phyloP scores from a whole-genome alignment of 1,284 basidiomycete genomes.

The Testicularia cyperi region DNA sequence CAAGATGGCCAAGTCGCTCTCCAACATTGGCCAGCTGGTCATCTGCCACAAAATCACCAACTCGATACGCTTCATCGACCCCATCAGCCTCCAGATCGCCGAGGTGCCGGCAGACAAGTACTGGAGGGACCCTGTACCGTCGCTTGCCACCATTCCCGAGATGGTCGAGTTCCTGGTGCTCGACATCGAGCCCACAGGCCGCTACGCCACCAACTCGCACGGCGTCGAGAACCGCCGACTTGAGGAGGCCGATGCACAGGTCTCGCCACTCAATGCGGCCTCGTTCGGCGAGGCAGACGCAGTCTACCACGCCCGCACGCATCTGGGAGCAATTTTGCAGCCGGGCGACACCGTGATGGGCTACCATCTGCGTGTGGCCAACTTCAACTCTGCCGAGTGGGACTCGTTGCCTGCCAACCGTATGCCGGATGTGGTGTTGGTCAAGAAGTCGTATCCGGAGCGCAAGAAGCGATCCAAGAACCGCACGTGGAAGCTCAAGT shows the following conservation, averaged over 20 bases:
- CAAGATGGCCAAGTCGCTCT: slow-evolving; percentile 76
- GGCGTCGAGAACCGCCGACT: slow-evolving; percentile 38
- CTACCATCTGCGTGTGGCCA: slow-evolving; percentile 82
- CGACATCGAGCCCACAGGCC: slow-evolving; percentile 74
- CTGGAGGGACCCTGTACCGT: slow-evolving; percentile 85
- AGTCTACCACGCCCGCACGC: slow-evolving; percentile 93
- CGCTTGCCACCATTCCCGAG: slow-evolving; percentile 78
- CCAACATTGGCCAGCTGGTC: slow-evolving; percentile 83
- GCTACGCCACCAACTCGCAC: slow-evolving; percentile 42
- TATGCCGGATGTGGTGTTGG: slow-evolving; percentile 87
- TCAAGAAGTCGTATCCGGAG: slow-evolving; percentile 95
- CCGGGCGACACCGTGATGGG: slow-evolving; percentile 92
- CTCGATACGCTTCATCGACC: slow-evolving; percentile 86
- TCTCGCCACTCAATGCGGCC: slow-evolving; percentile 81
- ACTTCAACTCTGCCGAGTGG: slow-evolving; percentile 89
- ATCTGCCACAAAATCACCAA: slow-evolving; percentile 89
- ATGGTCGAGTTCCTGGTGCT: slow-evolving; percentile 93
- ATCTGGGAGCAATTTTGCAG: slow-evolving; percentile 90
- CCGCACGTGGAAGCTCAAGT: slow-evolving; percentile 83
- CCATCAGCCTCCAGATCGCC: slow-evolving; percentile 77
- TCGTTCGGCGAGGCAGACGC: slow-evolving; percentile 66
- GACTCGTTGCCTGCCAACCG: slow-evolving; percentile 69
- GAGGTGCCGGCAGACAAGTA: slow-evolving; percentile 81
- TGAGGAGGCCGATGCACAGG: slow-evolving; percentile 79
- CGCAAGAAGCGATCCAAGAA: slow-evolving; percentile 84